Base-by-base conservation (phyloP, 139 green algal genomes). In the Chlorella vulgaris region DNA sequence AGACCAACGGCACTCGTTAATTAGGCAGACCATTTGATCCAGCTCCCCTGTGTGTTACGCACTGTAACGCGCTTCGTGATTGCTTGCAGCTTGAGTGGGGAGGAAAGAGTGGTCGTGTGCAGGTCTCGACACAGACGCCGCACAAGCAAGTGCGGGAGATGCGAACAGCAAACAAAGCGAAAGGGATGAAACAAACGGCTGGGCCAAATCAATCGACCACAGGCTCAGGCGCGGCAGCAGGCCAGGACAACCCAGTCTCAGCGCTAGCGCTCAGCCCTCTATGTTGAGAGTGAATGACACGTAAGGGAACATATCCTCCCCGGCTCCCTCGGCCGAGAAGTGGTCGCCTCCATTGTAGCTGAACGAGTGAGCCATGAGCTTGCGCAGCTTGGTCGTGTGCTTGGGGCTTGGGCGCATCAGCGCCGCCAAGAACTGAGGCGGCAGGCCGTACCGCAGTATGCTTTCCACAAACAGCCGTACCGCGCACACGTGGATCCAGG, bases 381-480 rank as follows among this genome's bases (percentile, higher is more conserved):
- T 89, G 15, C 94, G 79, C 76, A 98, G 80, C 69, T 88, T 89
- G 15, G 50, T 81, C 43, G 91, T 86, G 53, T 70, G 47, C 86
- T 95, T 97, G 4, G 87, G 78, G 33, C 87, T 82, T 19, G 95
- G 94, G 80, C 92, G 87, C 53, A 98, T 89, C 2, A 98, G 78
- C 2, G 87, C 92, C 0, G 91, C 89, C 62, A 95, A 85, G 74
- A 95, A 95, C 43, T 91, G 86, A 4, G 96, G 96, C 19, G 97
- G 97, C 75, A 99, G 90, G 24, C 97, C 97, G 84, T 99, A 99
- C 7, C 97, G 90, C 82, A 99, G 85, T 53, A 99, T 98, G 88
- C 89, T 96, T 88, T 99, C 97, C 55, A 97, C 93, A 87, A 99
- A 99, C 31, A 99, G 81, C 22, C 96, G 90, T 38, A 99, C 89